phyloP scores from a whole-genome alignment of 2,329 filamentous ascomycete species.

The Dryadomyces sulphureus region DNA sequence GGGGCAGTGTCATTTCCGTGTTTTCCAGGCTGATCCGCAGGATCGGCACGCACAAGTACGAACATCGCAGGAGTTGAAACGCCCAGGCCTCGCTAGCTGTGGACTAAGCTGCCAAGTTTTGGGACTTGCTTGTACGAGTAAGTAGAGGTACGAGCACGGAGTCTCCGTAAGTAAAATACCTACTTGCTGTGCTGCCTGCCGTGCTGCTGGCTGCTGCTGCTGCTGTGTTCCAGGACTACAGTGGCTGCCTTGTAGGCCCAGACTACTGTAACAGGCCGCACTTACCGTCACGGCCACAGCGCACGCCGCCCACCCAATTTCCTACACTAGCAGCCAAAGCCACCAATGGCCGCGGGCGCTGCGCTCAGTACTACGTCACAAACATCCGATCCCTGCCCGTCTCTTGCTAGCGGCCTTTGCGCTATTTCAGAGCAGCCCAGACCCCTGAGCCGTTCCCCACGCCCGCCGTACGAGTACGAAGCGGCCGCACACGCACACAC shows the following conservation, averaged over 20 bases:
- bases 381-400: slow-evolving; percentile 4
- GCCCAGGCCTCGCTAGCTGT: background rate
- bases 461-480: too few species aligned
- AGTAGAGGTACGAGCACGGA: too few species aligned
- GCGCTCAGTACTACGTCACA: slow-evolving; percentile 3
- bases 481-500: too few species aligned
- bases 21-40: background rate
- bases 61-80: background rate
- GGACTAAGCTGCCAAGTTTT: too few species aligned
- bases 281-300: background rate
- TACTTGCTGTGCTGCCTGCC: too few species aligned
- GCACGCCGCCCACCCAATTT: background rate
- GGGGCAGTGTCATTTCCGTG: background rate
- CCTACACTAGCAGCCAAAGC: background rate
- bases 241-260: too few species aligned
- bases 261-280: background rate
- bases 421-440: slow-evolving; percentile 2
- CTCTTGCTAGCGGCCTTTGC: slow-evolving; percentile 1
- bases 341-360: background rate
- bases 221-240: too few species aligned
- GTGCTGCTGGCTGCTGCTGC: too few species aligned
- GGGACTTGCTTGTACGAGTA: background rate
- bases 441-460: background rate
- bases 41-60: background rate
- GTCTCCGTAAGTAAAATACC: too few species aligned